Base-by-base conservation (phyloP, 2,329 filamentous ascomycete genomes). In the Ophiostoma pallidulum region DNA sequence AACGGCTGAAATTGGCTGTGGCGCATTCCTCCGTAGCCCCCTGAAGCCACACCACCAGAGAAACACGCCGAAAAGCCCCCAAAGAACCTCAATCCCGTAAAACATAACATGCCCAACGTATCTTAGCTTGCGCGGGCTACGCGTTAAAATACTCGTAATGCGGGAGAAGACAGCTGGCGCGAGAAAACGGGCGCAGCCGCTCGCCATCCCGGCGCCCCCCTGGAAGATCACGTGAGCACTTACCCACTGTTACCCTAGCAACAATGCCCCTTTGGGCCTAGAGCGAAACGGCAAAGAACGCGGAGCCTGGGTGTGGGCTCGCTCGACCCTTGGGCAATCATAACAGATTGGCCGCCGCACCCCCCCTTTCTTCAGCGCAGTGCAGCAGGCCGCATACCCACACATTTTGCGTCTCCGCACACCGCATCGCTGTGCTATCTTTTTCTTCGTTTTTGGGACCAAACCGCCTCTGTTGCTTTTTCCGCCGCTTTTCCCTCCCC, bases 221-320 rank as follows among this genome's bases (percentile, higher is more conserved):
- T 35, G 35, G 4, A 32, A 4, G 1, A 14, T 41, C 45, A 48
- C 45, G 45, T 48, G 40, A 48, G 2, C 4, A 6, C 16, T n/a
- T 32, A 31, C 42, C 28, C 47, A 45, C 41, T 46, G 48, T 46
- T 50, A 45, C 42, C 42, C 48, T 44, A 37, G 37, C 45, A 48
- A 42, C 41, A 36, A 37, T 31, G 13, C 41, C 36, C 28, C 33
- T 43, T 48, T 48, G 20, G 40, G 46, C 9, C 13, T 48, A 48
- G 46, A 38, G 33, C 46, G 40, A 48, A 48, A 48, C 40, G 24
- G n/a, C 4, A 18, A 13, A 8, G 14, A 33, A 33, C 33, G 33
- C 42, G 42, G 42, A n/a, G 8, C n/a, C 35, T 35, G 14, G 19
- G n/a, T 37, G 45, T 48, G 45, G 45, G 45, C 45, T 41, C 31